Percentiles rank a stretch among this genome's conserved stretches.
These are phyloP conservation scores for Obelidium mucronatum DNA, from an alignment of 192 early-diverging fungal species.

Conservation along the genomic window DNA sequence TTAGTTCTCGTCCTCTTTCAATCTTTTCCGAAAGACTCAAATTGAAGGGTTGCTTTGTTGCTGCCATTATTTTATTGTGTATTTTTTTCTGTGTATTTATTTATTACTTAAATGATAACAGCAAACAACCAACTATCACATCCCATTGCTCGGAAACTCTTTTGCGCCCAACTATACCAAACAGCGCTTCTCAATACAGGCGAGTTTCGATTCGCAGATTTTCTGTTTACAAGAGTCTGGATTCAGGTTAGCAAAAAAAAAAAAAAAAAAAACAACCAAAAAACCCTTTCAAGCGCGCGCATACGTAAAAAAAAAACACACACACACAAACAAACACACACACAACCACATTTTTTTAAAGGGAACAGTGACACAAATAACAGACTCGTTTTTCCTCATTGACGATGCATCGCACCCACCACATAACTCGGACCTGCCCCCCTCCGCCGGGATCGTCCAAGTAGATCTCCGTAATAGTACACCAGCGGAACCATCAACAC, in stretches of 20 bases:
- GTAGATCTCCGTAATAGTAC: background rate
- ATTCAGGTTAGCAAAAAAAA: background rate
- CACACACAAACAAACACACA: background rate
- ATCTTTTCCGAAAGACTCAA: background rate
- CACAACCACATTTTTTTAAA: no score
- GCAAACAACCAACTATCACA: background rate
- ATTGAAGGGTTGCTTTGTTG: background rate
- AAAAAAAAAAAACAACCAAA: background rate
- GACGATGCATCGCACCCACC: conserved; percentile 4
- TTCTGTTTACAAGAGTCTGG: conserved; percentile 4
- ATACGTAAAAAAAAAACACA: no score
- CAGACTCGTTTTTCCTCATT: background rate
- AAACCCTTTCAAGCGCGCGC: no score
- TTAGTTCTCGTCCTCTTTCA: conserved; percentile 41
- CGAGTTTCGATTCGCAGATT: conserved; percentile 14
- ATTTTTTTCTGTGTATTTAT: background rate
- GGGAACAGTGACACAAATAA: conserved; percentile 3
- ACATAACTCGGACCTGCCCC: background rate
- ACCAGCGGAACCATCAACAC: background rate
- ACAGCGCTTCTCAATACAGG: background rate
- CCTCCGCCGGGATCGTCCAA: background rate
- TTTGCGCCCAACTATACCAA: conserved; percentile 23
- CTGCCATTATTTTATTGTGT: background rate
- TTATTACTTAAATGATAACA: background rate
- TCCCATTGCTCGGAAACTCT: conserved; percentile 28